These are phyloP conservation scores for Colletotrichum cordylinicola DNA, from an alignment of 2,329 filamentous ascomycete genomes.

Conservation along the genomic window DNA sequence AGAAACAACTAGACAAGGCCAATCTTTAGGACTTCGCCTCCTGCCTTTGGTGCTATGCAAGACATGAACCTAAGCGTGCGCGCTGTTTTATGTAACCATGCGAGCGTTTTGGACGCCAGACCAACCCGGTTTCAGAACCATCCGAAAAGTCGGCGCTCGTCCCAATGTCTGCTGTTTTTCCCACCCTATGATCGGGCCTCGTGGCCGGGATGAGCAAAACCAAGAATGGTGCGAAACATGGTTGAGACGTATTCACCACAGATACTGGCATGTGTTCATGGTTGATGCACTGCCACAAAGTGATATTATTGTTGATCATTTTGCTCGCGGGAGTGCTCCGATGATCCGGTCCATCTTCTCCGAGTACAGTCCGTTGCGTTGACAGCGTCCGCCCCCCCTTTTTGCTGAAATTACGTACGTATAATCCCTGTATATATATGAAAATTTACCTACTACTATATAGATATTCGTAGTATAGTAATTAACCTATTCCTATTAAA, in stretches of 20 bases:
- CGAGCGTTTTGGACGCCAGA: background rate
- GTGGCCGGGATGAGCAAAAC: background rate
- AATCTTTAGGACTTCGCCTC: background rate
- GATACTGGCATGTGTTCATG: background rate
- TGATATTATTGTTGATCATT: background rate
- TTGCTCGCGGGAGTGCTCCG: background rate
- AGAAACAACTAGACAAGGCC: background rate
- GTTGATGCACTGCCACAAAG: background rate
- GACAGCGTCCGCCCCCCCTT: no score
- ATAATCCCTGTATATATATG: no score
- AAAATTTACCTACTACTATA: no score
- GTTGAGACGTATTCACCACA: background rate
- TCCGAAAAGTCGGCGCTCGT: background rate
- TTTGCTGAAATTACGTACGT: no score
- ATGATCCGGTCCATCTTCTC: background rate
- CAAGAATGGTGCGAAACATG: background rate
- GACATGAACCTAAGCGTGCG: background rate
- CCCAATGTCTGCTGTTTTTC: background rate
- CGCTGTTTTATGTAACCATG: background rate
- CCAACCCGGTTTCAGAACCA: slow-evolving; percentile 4
- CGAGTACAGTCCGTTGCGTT: no score
- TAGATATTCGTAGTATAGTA: no score
- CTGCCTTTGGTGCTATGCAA: background rate
- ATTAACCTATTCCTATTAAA: no score
- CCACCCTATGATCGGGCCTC: background rate